A percentile compares a stretch with the other conserved stretches of the same genome.
Evolutionary conservation across 352 stramenopile genomes (phyloP).

Genomic region (Thalassiosira livingstoniorum): DNA sequence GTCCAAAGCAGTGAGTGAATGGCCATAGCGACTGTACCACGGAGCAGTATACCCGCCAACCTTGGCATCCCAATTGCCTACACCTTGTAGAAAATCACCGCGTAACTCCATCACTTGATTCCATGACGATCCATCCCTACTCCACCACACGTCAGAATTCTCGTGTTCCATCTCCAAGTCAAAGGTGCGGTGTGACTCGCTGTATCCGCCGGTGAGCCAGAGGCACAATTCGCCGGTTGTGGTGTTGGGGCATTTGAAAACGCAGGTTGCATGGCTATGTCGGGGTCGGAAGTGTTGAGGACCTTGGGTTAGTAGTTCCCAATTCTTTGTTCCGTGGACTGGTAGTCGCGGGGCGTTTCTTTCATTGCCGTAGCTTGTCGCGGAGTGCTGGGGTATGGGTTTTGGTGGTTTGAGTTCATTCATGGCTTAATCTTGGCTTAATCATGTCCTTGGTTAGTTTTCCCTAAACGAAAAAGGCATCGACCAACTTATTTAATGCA

Average conservation of each 20-base stretch:
- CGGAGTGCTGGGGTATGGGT: constrained; percentile 1
- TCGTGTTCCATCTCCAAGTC: constrained; percentile 56
- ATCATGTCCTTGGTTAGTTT: too few species aligned
- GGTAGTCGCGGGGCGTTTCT: constrained; percentile 38
- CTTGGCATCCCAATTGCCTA: constrained; percentile 66
- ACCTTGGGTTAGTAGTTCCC: constrained; percentile 38
- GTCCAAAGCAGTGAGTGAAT: constrained; percentile 67
- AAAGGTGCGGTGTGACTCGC: constrained; percentile 52
- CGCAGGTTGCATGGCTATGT: constrained; percentile 59
- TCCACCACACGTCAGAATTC: constrained; percentile 61
- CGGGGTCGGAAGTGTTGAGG: constrained; percentile 40
- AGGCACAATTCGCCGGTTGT: constrained; percentile 29
- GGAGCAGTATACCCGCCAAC: constrained; percentile 48
- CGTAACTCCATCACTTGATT: constrained; percentile 55
- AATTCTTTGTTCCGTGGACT: constrained; percentile 48
- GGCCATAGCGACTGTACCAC: constrained; percentile 64
- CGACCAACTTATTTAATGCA: too few species aligned
- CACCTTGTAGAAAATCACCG: constrained; percentile 54
- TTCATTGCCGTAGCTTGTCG: constrained; percentile 8
- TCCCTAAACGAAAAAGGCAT: too few species aligned
- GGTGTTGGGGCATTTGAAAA: constrained; percentile 59
- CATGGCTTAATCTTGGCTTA: too few species aligned
- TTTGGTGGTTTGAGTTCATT: too few species aligned
- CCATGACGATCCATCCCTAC: constrained; percentile 50
- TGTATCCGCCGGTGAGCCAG: constrained; percentile 61